A percentile compares a stretch with the other conserved stretches of the same genome.
Evolutionary conservation across 352 stramenopile genomes (phyloP).

Genomic region (Peronosclerospora sorghi): DNA sequence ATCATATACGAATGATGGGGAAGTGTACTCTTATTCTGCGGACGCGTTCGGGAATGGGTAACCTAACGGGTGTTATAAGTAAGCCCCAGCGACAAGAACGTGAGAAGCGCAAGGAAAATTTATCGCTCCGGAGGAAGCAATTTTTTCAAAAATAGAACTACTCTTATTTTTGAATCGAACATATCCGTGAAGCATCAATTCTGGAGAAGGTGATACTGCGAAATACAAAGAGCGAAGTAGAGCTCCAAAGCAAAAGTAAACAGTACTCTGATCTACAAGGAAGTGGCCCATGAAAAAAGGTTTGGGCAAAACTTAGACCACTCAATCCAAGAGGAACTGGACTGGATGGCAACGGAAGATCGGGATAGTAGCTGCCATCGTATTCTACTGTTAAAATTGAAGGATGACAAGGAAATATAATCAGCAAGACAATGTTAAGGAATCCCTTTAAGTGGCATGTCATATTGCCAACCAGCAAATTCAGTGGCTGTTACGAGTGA

Average conservation of each 20-base stretch:
- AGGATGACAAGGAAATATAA: constrained; percentile 49
- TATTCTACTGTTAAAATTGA: constrained; percentile 45
- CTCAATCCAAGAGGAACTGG: constrained; percentile 30
- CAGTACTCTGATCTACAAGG: constrained; percentile 57
- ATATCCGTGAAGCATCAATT: constrained; percentile 16
- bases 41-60: constrained; percentile 21
- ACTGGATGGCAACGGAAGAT: constrained; percentile 31
- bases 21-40: too few relatives aligned
- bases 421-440: constrained; percentile 22
- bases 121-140: constrained; percentile 39
- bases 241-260: constrained; percentile 24
- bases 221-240: constrained; percentile 36
- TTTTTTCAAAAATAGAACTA: constrained; percentile 49
- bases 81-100: constrained; percentile 39
- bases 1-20: too few relatives aligned
- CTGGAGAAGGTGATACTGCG: constrained; percentile 38
- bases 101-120: constrained; percentile 39
- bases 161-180: constrained; percentile 19
- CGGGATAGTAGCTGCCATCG: constrained; percentile 44
- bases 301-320: constrained; percentile 37
- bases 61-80: constrained; percentile 20
- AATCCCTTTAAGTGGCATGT: constrained; percentile 24
- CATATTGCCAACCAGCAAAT: constrained; percentile 37
- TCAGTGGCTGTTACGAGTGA: constrained; percentile 28
- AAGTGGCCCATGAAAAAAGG: constrained; percentile 53